These are phyloP conservation scores for Talaromyces trachyspermus DNA, from an alignment of 495 filamentous ascomycete species.

Conservation along the genomic window DNA sequence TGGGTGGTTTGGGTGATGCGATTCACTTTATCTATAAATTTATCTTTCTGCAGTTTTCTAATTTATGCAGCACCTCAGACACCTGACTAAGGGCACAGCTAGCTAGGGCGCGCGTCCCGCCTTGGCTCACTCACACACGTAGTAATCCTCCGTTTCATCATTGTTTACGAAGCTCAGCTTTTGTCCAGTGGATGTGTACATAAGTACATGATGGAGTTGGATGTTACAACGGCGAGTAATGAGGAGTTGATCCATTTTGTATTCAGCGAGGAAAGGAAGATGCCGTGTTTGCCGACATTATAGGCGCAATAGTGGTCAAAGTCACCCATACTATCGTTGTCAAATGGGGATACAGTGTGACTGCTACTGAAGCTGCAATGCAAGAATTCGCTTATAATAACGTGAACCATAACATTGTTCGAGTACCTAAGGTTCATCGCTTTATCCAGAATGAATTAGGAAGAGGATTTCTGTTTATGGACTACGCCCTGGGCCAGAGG, in stretches of 20 bases:
- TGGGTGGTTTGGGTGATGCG: no score
- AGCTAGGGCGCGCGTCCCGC: no score
- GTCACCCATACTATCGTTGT: constrained; percentile 7
- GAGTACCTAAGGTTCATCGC: constrained; percentile 9
- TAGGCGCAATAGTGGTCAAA: constrained; percentile 9
- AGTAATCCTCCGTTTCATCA: no score
- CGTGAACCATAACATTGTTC: constrained; percentile 9
- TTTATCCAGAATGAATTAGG: constrained; percentile 10
- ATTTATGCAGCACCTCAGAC: no score
- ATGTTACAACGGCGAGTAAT: constrained; percentile 7
- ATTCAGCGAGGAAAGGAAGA: constrained; percentile 7
- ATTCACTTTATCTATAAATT: no score
- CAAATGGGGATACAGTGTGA: constrained; percentile 12
- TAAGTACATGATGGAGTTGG: constrained; percentile 5
- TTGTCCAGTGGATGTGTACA: background rate
- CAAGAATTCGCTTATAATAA: constrained; percentile 11
- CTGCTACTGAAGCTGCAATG: constrained; percentile 11
- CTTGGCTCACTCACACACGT: no score
- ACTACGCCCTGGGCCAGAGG: constrained; percentile 9
- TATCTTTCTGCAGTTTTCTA: no score
- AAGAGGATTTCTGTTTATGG: constrained; percentile 13
- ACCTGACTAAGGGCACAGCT: no score
- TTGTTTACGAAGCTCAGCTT: no score
- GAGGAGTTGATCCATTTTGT: constrained; percentile 6
- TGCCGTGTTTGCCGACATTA: constrained; percentile 9